Evolutionary conservation across 306 rosid species (phyloP), one percentile per base, ranked within the genome.

Genomic region (Vachellia pachyceras): DNA sequence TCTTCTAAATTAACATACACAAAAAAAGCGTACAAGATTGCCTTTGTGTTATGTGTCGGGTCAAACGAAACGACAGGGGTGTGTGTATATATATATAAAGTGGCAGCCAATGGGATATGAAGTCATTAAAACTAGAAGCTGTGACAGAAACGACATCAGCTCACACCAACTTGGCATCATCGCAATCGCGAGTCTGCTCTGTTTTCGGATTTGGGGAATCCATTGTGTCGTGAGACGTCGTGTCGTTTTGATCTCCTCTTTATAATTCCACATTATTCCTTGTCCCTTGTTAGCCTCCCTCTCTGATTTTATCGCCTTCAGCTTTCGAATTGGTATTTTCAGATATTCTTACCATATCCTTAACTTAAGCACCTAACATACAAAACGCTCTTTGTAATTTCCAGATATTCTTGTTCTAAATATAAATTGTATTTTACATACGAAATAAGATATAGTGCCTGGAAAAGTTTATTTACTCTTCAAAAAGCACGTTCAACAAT

Each of bases 161-260:
- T 37, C 29, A 18, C 22, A 13, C n/a, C 40, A 50, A 50, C 3
- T 40, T 68, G 73, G 50, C 73, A 46, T 5, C 20, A 22, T 22
- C 39, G 55, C 0, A 2, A 22, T 22, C 39, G 55, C 0, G 33
- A 23, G 7, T 69, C 44, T 42, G 54, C 55, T 44, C 4, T 22
- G 36, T 23, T 69, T 42, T 23, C 3, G 74, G 55, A 42, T 69
- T 69, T 69, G 55, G 55, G 40, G 33, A 20, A 69, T 69, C 55
- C 50, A 20, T 8, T 8, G 3, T 9, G 50, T 9, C 9, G 10
- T 50, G 4, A 69, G 20, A 69, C 74, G 74, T 69, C 74, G 55
- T 69, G 74, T 69, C 74, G 74, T 69, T 69, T 69, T 33, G 17
- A 13, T 23, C n/a, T 22, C 55, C 25, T 13, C 55, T 37, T 44